Percentiles rank a stretch among this genome's conserved stretches.
Conservation (phyloP, 139 green algal genomes). For the Ulvella scutata region DNA sequence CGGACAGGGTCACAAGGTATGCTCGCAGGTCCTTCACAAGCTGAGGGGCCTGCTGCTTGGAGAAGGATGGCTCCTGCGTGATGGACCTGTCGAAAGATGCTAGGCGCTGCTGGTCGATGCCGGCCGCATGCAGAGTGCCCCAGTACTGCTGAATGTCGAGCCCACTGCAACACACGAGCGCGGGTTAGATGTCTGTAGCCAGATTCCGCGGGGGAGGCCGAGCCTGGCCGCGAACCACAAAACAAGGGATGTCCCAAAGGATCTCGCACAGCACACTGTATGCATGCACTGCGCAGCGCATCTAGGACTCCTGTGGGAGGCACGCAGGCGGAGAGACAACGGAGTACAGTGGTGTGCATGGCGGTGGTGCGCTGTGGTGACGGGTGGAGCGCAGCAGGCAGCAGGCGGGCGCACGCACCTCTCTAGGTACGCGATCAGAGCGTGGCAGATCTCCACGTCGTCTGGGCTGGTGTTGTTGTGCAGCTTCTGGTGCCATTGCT, state of each 20-base stretch:
- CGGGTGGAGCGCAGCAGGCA: too few relatives aligned
- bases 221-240: background rate
- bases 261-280: background rate
- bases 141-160: constrained; percentile 18
- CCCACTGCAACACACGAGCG: background rate
- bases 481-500: constrained; percentile 77
- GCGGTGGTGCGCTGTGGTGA: too few relatives aligned
- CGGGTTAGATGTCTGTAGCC: background rate
- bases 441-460: constrained; percentile 60
- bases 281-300: constrained; percentile 6
- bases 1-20: constrained; percentile 35
- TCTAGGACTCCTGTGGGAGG: background rate
- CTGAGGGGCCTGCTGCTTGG: constrained; percentile 10
- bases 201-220: background rate
- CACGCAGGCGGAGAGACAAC: background rate
- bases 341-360: too few relatives aligned
- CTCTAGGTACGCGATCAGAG: constrained; percentile 29
- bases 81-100: constrained; percentile 46
- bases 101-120: constrained; percentile 36
- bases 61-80: constrained; percentile 27
- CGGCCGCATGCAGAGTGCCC: constrained; percentile 6
- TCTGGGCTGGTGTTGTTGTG: constrained; percentile 74
- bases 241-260: background rate
- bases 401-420: too few relatives aligned
- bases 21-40: constrained; percentile 34